phyloP scores from a whole-genome alignment of 1,284 basidiomycete genomes.

The Ustilago trichophora region DNA sequence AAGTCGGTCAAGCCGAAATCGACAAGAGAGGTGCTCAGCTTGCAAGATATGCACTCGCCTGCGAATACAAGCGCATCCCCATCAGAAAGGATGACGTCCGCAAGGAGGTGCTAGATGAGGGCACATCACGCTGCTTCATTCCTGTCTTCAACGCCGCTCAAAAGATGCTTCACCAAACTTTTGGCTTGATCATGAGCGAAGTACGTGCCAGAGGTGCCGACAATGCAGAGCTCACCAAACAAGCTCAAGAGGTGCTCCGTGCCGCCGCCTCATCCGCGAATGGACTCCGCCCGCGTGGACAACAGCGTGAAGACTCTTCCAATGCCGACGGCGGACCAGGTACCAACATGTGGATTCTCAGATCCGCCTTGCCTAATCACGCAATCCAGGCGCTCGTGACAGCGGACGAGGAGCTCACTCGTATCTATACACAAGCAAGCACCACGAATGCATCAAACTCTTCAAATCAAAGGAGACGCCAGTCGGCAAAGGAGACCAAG shows the following conservation, averaged over 20 bases:
- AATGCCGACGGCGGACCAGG: conserved; percentile 9
- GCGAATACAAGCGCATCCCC: conserved; percentile 37
- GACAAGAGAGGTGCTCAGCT: conserved; percentile 49
- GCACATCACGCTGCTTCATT: conserved; percentile 30
- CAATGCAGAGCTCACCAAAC: conserved; percentile 40
- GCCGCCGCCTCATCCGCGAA: conserved; percentile 27
- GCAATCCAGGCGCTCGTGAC: conserved; percentile 10
- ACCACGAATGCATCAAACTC: background rate
- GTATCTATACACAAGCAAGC: conserved; percentile 8
- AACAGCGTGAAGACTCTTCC: conserved; percentile 6
- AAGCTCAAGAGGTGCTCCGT: conserved; percentile 25
- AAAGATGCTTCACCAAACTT: conserved; percentile 42
- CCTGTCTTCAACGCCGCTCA: conserved; percentile 56
- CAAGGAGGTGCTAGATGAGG: conserved; percentile 32
- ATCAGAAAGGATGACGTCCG: conserved; percentile 47
- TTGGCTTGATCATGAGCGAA: conserved; percentile 54
- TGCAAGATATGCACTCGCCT: conserved; percentile 48
- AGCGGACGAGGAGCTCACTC: conserved; percentile 17
- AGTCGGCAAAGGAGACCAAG: conserved; percentile 3
- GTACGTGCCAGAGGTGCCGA: conserved; percentile 49
- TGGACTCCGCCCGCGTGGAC: conserved; percentile 19
- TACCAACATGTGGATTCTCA: conserved; percentile 25
- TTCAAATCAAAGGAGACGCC: conserved; percentile 8
- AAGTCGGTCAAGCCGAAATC: conserved; percentile 34
- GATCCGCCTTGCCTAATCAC: conserved; percentile 12